Percentiles rank a stretch among this genome's conserved stretches.
Evolutionary conservation across 306 rosid genomes (phyloP).

Genomic region (Arachis stenosperma): DNA sequence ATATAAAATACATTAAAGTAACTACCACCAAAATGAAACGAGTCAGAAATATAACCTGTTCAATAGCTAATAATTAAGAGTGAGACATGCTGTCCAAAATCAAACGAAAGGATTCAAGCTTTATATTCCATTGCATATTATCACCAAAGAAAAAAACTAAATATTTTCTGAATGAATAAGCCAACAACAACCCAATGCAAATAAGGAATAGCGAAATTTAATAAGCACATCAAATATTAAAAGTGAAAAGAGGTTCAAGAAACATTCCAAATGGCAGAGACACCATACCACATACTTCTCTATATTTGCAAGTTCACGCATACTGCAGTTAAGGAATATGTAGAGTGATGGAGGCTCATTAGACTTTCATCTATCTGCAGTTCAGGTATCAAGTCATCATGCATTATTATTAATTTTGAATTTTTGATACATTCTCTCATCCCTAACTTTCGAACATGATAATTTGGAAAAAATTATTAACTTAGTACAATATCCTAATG

Average conservation of each 20-base stretch:
- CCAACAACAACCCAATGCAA: conserved; percentile 29
- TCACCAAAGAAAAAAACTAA: conserved; percentile 4
- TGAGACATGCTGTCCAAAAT: conserved; percentile 30
- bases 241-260: conserved; percentile 10
- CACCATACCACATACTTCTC: conserved; percentile 96
- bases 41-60: conserved; percentile 8
- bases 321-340: conserved; percentile 83
- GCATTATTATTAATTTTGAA: too few species aligned
- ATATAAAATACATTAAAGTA: conserved; percentile 9
- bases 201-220: conserved; percentile 17
- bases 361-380: background rate
- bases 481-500: too few species aligned
- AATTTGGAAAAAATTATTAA: too few species aligned
- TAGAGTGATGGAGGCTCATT: conserved; percentile 82
- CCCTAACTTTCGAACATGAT: too few species aligned
- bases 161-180: background rate
- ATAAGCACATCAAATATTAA: conserved; percentile 21
- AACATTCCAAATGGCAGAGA: conserved; percentile 42
- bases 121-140: background rate
- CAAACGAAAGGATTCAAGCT: conserved; percentile 33
- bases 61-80: conserved; percentile 21
- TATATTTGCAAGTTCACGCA: conserved; percentile 81
- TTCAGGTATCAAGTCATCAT: too few species aligned
- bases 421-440: too few species aligned
- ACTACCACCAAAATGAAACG: conserved; percentile 5